A percentile compares a stretch with the other conserved stretches of the same genome.
Conservation (phyloP, 106 monocot species). For the Agapanthus africanus region DNA sequence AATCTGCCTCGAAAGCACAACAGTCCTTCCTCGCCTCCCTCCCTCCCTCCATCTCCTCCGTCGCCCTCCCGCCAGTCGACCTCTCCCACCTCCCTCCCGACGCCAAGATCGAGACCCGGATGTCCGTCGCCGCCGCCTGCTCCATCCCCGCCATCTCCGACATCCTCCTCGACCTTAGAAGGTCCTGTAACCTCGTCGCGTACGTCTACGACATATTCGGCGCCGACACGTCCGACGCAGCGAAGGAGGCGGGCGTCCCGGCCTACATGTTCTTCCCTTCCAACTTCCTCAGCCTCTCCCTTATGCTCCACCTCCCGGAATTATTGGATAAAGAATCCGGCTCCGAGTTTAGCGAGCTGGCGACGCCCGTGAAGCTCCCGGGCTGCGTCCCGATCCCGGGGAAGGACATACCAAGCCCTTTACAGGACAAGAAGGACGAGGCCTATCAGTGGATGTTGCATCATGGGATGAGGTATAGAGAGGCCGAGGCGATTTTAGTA, state of each 20-base stretch:
- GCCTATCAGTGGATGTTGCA: slow-evolving; percentile 39
- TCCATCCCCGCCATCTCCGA: slow-evolving; percentile 19
- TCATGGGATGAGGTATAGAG: slow-evolving; percentile 19
- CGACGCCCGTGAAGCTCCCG: slow-evolving; percentile 32
- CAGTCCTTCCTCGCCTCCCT: slow-evolving; percentile 22
- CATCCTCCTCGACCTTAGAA: slow-evolving; percentile 8
- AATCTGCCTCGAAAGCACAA: slow-evolving; percentile 6
- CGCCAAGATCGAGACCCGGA: slow-evolving; percentile 28
- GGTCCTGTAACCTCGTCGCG: slow-evolving; percentile 23
- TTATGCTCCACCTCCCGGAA: slow-evolving; percentile 44
- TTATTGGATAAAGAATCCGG: slow-evolving; percentile 19
- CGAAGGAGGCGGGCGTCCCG: slow-evolving; percentile 23
- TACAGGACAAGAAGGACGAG: slow-evolving; percentile 29
- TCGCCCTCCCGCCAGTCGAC: slow-evolving; percentile 32
- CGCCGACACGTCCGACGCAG: slow-evolving; percentile 33
- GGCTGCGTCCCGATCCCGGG: slow-evolving; percentile 64
- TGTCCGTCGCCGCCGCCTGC: slow-evolving; percentile 18
- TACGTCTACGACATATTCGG: slow-evolving; percentile 56
- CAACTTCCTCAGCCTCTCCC: slow-evolving; percentile 30
- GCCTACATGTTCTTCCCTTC: slow-evolving; percentile 46
- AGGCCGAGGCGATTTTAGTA: slow-evolving; percentile 43
- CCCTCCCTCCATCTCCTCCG: slow-evolving; percentile 19
- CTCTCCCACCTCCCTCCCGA: slow-evolving; percentile 33
- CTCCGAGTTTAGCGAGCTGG: slow-evolving; percentile 34
- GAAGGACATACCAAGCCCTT: slow-evolving; percentile 26